phyloP scores from a whole-genome alignment of 148 eudicot genomes.

The Spergularia bocconei region DNA sequence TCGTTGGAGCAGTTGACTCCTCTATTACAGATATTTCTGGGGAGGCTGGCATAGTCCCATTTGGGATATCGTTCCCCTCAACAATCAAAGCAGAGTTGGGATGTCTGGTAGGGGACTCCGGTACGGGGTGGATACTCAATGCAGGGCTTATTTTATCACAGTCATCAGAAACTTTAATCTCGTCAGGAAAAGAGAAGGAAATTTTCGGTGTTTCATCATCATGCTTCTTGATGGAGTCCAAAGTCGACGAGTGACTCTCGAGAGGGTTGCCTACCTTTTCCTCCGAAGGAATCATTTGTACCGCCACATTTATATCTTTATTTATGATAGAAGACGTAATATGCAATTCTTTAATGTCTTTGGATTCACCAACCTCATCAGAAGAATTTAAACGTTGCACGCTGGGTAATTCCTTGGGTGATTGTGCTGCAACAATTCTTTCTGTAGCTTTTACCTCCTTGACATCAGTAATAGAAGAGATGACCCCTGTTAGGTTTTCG shows the following conservation, averaged over 20 bases:
- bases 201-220: conserved; percentile 23
- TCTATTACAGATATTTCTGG: conserved; percentile 43
- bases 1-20: conserved; percentile 51
- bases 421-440: neutral
- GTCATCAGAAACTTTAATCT: conserved; percentile 19
- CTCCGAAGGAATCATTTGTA: conserved; percentile 14
- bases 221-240: conserved; percentile 18
- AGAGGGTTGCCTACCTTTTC: conserved; percentile 25
- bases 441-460: conserved; percentile 18
- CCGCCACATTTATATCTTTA: conserved; percentile 25
- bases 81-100: conserved; percentile 14
- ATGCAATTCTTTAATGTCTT: conserved; percentile 43
- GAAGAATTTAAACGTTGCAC: no score
- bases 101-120: conserved; percentile 30
- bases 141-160: conserved; percentile 21
- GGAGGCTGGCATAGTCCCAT: conserved; percentile 17
- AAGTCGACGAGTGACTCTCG: conserved; percentile 22
- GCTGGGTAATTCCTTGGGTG: no score
- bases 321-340: conserved; percentile 38
- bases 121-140: conserved; percentile 26
- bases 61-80: conserved; percentile 21
- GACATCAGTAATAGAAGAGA: conserved; percentile 25
- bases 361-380: conserved; percentile 25
- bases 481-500: conserved; percentile 23
- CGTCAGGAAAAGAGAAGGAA: conserved; percentile 20